Conservation (phyloP, 75 land plant genomes). For the Pinus albicaulis region DNA sequence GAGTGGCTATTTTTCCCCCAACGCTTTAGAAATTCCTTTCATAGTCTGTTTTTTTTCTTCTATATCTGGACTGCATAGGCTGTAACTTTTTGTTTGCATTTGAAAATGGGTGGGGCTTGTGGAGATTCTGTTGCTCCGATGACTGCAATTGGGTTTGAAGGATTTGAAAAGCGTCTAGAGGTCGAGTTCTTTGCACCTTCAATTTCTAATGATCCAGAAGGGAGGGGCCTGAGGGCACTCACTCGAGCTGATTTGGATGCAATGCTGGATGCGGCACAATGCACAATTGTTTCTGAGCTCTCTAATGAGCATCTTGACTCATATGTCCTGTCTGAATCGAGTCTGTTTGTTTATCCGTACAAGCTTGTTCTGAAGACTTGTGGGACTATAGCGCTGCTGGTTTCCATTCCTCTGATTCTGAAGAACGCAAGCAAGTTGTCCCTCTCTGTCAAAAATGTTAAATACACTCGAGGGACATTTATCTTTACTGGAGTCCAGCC, state of each 20-base stretch:
- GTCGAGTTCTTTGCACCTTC: constrained; percentile 47
- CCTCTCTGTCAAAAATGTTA: constrained; percentile 33
- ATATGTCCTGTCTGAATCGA: constrained; percentile 74
- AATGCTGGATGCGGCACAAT: constrained; percentile 44
- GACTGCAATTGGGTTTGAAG: constrained; percentile 66
- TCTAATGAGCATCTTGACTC: constrained; percentile 56
- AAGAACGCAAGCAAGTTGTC: constrained; percentile 19
- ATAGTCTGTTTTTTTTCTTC: background rate
- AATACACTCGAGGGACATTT: constrained; percentile 59
- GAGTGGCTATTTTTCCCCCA: constrained; percentile 13
- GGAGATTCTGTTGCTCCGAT: constrained; percentile 10
- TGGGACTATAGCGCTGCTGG: constrained; percentile 67
- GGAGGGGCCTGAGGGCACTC: constrained; percentile 48
- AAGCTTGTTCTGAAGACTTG: constrained; percentile 67
- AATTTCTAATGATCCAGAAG: constrained; percentile 37
- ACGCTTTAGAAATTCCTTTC: background rate
- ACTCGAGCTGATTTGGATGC: constrained; percentile 45
- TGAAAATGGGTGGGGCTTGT: constrained; percentile 2
- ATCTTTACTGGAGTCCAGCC: constrained; percentile 62
- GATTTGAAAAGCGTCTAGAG: constrained; percentile 69
- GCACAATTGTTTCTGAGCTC: constrained; percentile 63
- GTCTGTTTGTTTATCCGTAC: constrained; percentile 61
- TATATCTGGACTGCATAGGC: background rate
- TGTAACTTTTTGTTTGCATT: background rate
- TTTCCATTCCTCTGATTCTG: constrained; percentile 46